A percentile compares a stretch with the other conserved stretches of the same genome.
Conservation (phyloP, 2,329 filamentous ascomycete species). For the Raffaelea deltoideospora region DNA sequence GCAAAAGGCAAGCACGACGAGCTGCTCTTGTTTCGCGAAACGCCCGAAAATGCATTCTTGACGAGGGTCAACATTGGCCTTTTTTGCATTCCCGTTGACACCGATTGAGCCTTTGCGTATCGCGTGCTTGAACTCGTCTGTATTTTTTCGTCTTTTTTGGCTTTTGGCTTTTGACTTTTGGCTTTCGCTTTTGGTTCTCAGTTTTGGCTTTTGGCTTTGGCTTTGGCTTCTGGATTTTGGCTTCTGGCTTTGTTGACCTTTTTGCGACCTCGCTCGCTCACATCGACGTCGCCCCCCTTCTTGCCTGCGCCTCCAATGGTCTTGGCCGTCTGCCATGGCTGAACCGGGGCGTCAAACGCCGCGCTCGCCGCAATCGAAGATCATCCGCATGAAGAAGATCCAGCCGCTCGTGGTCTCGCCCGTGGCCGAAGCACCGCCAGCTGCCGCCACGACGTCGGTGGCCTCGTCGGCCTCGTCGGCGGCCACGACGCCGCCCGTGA, state of each 20-base stretch:
- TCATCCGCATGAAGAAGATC: conserved; percentile 39
- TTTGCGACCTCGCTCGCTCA: background rate
- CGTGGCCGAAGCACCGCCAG: too few species aligned
- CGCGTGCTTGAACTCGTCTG: too few species aligned
- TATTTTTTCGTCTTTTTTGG: background rate
- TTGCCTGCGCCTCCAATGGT: too few species aligned
- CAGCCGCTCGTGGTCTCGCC: conserved; percentile 18
- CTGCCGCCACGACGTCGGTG: background rate
- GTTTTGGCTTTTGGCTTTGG: background rate
- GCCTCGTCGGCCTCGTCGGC: background rate
- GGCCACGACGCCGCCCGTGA: conserved; percentile 7
- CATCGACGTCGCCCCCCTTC: background rate
- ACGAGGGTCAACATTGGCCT: too few species aligned
- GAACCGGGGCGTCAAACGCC: conserved; percentile 20
- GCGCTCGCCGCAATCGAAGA: conserved; percentile 25
- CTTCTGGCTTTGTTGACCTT: background rate
- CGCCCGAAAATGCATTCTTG: too few species aligned
- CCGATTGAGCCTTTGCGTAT: too few species aligned
- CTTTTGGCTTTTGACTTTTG: background rate
- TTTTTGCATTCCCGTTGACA: too few species aligned
- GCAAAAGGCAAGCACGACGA: too few species aligned
- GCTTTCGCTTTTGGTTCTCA: background rate
- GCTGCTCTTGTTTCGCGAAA: too few species aligned
- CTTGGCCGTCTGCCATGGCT: too few species aligned
- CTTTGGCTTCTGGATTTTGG: background rate